Evolutionary conservation across 2,329 filamentous ascomycete species (phyloP).

Genomic region (Fusarium foetens): DNA sequence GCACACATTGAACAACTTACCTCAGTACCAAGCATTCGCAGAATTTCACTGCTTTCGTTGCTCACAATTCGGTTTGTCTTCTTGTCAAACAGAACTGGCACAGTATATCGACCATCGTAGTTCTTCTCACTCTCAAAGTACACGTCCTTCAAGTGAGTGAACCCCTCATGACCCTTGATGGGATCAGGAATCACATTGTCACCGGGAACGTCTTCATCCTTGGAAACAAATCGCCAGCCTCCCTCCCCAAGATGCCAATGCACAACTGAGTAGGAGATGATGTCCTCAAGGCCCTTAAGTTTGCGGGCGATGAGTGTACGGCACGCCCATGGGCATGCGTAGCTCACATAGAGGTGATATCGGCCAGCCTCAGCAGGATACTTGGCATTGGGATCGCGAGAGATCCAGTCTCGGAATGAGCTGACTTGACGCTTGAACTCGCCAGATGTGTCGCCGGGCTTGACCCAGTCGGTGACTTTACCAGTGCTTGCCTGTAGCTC

Average conservation of each 20-base stretch:
- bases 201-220: constrained; percentile 65
- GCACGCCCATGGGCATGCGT: constrained; percentile 94
- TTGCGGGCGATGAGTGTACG: constrained; percentile 87
- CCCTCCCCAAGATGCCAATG: constrained; percentile 85
- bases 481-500: constrained; percentile 32
- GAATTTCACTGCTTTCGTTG: constrained; percentile 93
- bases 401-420: constrained; percentile 84
- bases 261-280: constrained; percentile 82
- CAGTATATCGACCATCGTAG: constrained; percentile 84
- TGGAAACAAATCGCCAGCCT: constrained; percentile 84
- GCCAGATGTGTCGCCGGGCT: constrained; percentile 78
- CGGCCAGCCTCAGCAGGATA: constrained; percentile 88
- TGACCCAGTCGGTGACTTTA: constrained; percentile 84
- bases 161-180: constrained; percentile 74
- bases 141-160: constrained; percentile 77
- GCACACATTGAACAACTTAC: constrained; percentile 54
- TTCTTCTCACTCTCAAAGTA: constrained; percentile 80
- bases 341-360: constrained; percentile 95
- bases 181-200: constrained; percentile 74
- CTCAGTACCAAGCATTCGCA: constrained; percentile 85
- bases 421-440: constrained; percentile 93
- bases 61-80: constrained; percentile 80
- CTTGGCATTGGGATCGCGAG: constrained; percentile 73
- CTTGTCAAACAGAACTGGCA: constrained; percentile 87
- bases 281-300: constrained; percentile 90